phyloP scores from a whole-genome alignment of 1,284 basidiomycete genomes.

The Anthracocystis panici-leucophaei region DNA sequence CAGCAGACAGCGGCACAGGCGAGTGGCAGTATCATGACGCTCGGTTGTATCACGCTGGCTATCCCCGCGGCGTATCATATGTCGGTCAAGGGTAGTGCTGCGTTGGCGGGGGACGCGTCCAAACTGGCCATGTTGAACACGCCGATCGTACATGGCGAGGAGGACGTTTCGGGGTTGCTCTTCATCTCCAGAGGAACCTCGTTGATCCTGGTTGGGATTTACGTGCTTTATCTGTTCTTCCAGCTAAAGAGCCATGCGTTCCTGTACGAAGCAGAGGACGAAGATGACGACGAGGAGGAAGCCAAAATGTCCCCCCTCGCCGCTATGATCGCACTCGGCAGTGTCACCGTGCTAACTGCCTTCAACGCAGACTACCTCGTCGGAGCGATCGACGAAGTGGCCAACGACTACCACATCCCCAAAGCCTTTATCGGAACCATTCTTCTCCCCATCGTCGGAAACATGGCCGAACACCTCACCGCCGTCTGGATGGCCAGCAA shows the following conservation, averaged over 20 bases:
- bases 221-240: slow-evolving; percentile 77
- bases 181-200: slow-evolving; percentile 68
- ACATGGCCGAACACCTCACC: slow-evolving; percentile 72
- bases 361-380: slow-evolving; percentile 70
- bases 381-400: slow-evolving; percentile 68
- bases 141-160: slow-evolving; percentile 20
- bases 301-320: slow-evolving; percentile 64
- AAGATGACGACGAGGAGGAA: slow-evolving; percentile 62
- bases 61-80: slow-evolving; percentile 87
- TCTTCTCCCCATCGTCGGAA: slow-evolving; percentile 84
- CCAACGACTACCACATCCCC: slow-evolving; percentile 65
- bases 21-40: slow-evolving; percentile 77
- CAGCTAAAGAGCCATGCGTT: slow-evolving; percentile 67
- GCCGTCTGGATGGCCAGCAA: slow-evolving; percentile 66
- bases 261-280: slow-evolving; percentile 61
- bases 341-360: slow-evolving; percentile 64
- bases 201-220: slow-evolving; percentile 80
- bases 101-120: slow-evolving; percentile 63
- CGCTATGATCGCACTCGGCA: slow-evolving; percentile 59
- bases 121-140: slow-evolving; percentile 37
- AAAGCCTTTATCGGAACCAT: slow-evolving; percentile 73
- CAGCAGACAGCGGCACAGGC: slow-evolving; percentile 69
- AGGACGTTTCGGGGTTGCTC: slow-evolving; percentile 55
- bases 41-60: slow-evolving; percentile 88
- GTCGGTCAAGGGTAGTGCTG: slow-evolving; percentile 52